phyloP scores from a whole-genome alignment of 257 asterid genomes.

The Scutellaria barbata region DNA sequence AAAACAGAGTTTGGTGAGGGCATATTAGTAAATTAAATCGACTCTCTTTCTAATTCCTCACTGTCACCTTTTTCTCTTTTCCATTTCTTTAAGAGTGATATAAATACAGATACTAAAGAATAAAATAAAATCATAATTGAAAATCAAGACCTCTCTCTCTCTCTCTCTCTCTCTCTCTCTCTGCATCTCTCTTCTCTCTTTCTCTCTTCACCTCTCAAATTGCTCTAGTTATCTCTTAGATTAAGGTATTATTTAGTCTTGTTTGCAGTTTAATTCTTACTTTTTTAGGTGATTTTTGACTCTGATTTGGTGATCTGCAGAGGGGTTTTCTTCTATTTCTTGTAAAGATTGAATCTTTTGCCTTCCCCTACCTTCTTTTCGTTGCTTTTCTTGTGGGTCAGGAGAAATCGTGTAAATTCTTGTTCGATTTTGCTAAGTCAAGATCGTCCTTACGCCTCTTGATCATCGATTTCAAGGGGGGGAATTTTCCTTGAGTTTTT shows the following conservation, averaged over 20 bases:
- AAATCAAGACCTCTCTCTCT: conserved; percentile 6
- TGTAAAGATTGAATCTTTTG: conserved; percentile 34
- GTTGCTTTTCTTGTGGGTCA: conserved; percentile 39
- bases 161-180: conserved; percentile 10
- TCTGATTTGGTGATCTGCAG: conserved; percentile 36
- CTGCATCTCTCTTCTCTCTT: conserved; percentile 1
- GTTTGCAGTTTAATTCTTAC: conserved; percentile 27
- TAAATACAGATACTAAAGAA: conserved; percentile 21
- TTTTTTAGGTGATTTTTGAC: background rate
- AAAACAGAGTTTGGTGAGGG: conserved; percentile 28
- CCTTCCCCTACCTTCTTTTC: conserved; percentile 20
- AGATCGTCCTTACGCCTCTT: conserved; percentile 25
- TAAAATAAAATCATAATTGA: conserved; percentile 6
- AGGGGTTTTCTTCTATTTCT: conserved; percentile 22
- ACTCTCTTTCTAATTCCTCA: conserved; percentile 11
- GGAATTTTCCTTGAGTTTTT: conserved; percentile 8
- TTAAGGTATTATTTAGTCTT: conserved; percentile 39
- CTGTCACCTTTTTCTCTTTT: conserved; percentile 15
- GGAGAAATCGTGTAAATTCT: conserved; percentile 26
- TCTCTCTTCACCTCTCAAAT: conserved; percentile 39
- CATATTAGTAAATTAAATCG: conserved; percentile 17
- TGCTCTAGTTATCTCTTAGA: conserved; percentile 37
- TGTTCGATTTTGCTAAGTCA: conserved; percentile 17
- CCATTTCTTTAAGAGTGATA: conserved; percentile 1
- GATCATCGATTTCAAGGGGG: conserved; percentile 25